Evolutionary conservation across 805 yeast species (phyloP).

Genomic region (Yarrowia sp.): DNA sequence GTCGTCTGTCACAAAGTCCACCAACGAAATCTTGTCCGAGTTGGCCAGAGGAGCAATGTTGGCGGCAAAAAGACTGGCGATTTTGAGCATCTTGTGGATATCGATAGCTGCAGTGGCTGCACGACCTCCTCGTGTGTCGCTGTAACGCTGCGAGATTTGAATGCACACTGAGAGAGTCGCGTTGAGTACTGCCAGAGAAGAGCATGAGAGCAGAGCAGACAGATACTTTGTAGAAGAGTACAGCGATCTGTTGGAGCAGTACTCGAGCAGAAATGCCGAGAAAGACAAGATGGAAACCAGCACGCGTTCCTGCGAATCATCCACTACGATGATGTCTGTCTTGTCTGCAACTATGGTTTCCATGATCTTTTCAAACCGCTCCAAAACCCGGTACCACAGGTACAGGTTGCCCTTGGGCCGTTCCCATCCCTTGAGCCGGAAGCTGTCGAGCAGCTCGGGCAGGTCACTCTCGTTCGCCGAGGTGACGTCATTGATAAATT

Average conservation of each 20-base stretch:
- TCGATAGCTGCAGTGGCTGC: constrained; percentile 44
- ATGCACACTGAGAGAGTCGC: constrained; percentile 60
- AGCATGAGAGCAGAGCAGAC: constrained; percentile 54
- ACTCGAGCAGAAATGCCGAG: constrained; percentile 59
- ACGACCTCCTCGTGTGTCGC: constrained; percentile 45
- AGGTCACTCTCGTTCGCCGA: constrained; percentile 42
- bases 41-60: constrained; percentile 33
- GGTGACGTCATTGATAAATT: constrained; percentile 27
- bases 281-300: constrained; percentile 56
- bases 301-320: constrained; percentile 45
- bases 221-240: constrained; percentile 66
- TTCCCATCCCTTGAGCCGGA: constrained; percentile 48
- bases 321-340: constrained; percentile 37
- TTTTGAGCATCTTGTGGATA: constrained; percentile 48
- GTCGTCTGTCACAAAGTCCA: constrained; percentile 32
- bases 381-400: constrained; percentile 74
- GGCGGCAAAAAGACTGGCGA: constrained; percentile 43
- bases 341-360: constrained; percentile 48
- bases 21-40: constrained; percentile 29
- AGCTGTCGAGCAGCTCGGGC: constrained; percentile 40
- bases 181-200: constrained; percentile 56
- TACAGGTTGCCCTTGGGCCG: constrained; percentile 65
- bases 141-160: constrained; percentile 58
- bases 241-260: constrained; percentile 63
- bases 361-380: constrained; percentile 67